Evolutionary conservation across 768 basidiomycete species (phyloP), one percentile per base, ranked within the genome.

Genomic region (Kwoniella europaea): DNA sequence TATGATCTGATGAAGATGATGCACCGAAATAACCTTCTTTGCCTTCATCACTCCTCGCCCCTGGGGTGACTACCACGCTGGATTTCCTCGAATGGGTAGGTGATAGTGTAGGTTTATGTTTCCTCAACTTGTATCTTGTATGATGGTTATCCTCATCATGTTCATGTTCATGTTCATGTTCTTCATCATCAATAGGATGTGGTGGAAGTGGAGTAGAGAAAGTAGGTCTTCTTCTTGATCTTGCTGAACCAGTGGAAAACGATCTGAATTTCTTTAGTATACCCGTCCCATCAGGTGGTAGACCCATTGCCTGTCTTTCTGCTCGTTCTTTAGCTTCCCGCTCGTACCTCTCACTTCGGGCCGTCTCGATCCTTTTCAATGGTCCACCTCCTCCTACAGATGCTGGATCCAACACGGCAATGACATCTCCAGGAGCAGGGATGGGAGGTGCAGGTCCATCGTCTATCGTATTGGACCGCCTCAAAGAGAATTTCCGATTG

Each of bases 301-400:
- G 35, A 27, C 59, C 18, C 24, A 22, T 52, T 15, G 57, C 44
- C 53, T 41, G 54, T n/a, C 65, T 43, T 57, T 60, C 68, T 9
- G 67, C 69, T 35, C 70, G 50, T 53, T 74, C 73, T 55, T 63
- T 24, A 18, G 68, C 61, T 57, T 73, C 68, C 13, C 24, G 56
- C 41, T 71, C 75, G 10, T 57, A 55, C 27, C 75, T 35, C 42
- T 69, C 71, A 12, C 70, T 63, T 57, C 70, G 65, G 42, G 72
- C 71, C 6, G 76, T 74, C 27, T 71, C 73, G 42, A 77, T 74
- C 41, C 76, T 65, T 60, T 44, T 61, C 12, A 77, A 61, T 12
- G 76, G 76, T 15, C 76, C 76, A 12, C 76, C 76, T 2, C 76
- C 76, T 29, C 76, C 76, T n/a, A 67, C 73, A 43, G 73, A 70